Conservation (phyloP, 495 filamentous ascomycete genomes). For the Ramalina intermedia region DNA sequence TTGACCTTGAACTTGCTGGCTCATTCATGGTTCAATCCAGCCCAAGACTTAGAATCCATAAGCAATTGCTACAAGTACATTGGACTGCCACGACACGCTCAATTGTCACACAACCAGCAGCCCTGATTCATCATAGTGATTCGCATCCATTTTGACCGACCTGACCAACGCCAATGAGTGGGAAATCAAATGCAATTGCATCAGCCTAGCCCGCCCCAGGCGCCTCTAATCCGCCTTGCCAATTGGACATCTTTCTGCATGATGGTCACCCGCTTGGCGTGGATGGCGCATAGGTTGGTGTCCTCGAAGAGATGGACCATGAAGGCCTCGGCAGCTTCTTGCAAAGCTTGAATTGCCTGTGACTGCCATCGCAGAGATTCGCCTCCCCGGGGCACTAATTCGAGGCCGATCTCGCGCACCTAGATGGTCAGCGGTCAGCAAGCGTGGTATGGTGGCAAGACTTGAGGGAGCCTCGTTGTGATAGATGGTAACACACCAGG, state of each 20-base stretch:
- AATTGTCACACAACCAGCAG: background rate
- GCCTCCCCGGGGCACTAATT: constrained; percentile 32
- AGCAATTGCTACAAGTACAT: background rate
- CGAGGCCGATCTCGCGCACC: constrained; percentile 73
- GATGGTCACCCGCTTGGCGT: constrained; percentile 91
- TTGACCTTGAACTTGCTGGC: no score
- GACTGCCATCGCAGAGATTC: constrained; percentile 77
- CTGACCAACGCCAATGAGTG: background rate
- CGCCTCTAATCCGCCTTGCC: constrained; percentile 66
- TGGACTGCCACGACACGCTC: background rate
- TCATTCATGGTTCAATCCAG: no score
- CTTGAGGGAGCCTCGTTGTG: background rate
- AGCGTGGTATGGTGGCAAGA: constrained; percentile 4
- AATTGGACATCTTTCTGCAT: constrained; percentile 96
- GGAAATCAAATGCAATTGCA: background rate
- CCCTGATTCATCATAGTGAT: no score
- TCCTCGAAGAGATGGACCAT: constrained; percentile 91
- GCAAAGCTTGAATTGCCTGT: constrained; percentile 75
- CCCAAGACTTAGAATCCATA: background rate
- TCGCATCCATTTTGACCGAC: background rate
- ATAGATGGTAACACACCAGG: constrained; percentile 39
- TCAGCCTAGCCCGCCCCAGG: constrained; percentile 49
- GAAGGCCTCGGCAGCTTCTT: constrained; percentile 87
- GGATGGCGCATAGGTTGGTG: constrained; percentile 86
- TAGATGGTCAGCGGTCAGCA: constrained; percentile 17